Base-by-base conservation (phyloP, 148 eudicot species). In the Persicaria tinctoria region DNA sequence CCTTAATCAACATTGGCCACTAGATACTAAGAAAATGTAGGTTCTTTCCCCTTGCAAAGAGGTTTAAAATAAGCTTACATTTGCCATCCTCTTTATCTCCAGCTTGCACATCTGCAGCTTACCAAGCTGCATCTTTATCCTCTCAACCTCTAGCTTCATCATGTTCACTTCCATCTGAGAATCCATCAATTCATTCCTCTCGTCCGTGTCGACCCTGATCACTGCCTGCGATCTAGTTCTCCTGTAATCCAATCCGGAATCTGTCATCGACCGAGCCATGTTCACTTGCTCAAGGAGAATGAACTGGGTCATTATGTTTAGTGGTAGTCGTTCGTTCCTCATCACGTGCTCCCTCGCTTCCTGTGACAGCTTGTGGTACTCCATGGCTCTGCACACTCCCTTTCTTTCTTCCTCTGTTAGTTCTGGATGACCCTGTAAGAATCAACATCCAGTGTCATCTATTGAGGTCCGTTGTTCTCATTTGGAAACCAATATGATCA, bases 231-330 rank as follows among this genome's bases (percentile, higher is more conserved):
- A 5, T 64, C 47, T 38, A 32, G 46, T 64, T 11, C 70, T 64
- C 47, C 70, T 32, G 46, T 64, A 64, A 64, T 38, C 70, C 47
- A 63, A 0, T 46, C 83, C 85, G 11, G 72, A 12, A 46, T 81
- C 70, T 4, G 80, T 83, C 51, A 79, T 78, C 0, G 76, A 77
- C 63, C 81, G 82, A 46, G 76, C 77, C 79, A 83, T 80, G 18
- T 57, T 75, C 6, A 86, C 83, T 41, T 86, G 89, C 76, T 86
- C 82, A 56, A 86, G 85, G 9, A 86, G 83, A 45, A 86, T 59
- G 66, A 83, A 86, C 49, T 77, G 86, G 1, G 86, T 71, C 32
- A 41, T 78, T 6, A 79, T 73, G 55, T 79, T 79, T 60, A 70
- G 2, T 46, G 89, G 83, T 70, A 86, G 54, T 55, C 89, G 73